Evolutionary conservation across 2,329 filamentous ascomycete genomes (phyloP), one percentile per base, ranked within the genome.

Genomic region (Apiospora aurea): DNA sequence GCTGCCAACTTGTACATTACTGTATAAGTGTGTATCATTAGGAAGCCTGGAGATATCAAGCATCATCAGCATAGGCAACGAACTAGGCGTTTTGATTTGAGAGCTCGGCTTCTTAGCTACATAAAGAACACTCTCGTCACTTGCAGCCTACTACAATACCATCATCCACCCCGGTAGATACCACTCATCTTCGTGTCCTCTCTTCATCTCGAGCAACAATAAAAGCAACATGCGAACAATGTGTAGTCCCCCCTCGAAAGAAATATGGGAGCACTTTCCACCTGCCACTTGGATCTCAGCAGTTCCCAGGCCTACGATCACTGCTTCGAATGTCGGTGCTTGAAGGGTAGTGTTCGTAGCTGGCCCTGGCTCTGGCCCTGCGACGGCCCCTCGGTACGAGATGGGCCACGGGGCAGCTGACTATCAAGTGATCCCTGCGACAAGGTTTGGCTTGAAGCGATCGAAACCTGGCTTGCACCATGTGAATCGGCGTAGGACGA

Each of bases 11-110:
- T 64, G 57, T 34, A 67, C 53, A 67, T 70, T 24, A 29, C 51
- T 70, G 41, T 64, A 70, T 53, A 57, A 61, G 44, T 51, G 34
- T 70, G 51, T 70, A 61, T 21, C 43, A 69, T 49, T 29, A 69
- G 67, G 47, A 16, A 49, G 44, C 43, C 29, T 69, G 24, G 24
- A 64, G 57, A 64, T 21, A 21, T 64, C 57, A 18, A 34, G 11
- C 57, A 64, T 64, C 57, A 41, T 64, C 34, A 41, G 34, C 57
- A 64, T 64, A 64, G 34, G 57, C 29, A 64, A 61, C 53, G 24
- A 34, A 64, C 57, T 64, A 64, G 57, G 57, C 57, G 57, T 64
- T 64, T 64, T 64, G 34, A 14, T 64, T 64, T 41, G 57, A 34
- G 57, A 64, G 34, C 57, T 64, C 57, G 34, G 21, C 21, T 64